These are phyloP conservation scores for Tetracladium marchalianum DNA, from an alignment of 495 filamentous ascomycete genomes.

Conservation along the genomic window DNA sequence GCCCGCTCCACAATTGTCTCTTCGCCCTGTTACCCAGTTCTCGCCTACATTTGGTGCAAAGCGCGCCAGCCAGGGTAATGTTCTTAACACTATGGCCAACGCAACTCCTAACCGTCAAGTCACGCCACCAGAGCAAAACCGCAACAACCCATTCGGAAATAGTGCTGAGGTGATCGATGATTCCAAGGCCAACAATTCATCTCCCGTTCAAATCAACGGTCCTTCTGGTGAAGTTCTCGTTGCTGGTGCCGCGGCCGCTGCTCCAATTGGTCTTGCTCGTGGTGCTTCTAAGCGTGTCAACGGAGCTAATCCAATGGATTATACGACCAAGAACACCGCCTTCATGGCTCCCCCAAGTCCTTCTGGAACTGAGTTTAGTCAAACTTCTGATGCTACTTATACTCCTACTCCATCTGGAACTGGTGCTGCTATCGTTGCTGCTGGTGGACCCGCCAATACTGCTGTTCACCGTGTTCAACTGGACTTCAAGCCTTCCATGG, in stretches of 20 bases:
- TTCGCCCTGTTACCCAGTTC: constrained; percentile 84
- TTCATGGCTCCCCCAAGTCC: constrained; percentile 37
- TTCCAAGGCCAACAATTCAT: constrained; percentile 17
- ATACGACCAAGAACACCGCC: constrained; percentile 29
- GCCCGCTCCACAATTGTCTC: constrained; percentile 64
- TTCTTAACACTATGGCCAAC: constrained; percentile 17
- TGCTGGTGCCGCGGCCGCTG: constrained; percentile 25
- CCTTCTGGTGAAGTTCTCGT: constrained; percentile 23
- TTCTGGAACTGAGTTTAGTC: constrained; percentile 48
- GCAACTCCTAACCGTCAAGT: constrained; percentile 19
- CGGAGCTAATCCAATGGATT: constrained; percentile 29
- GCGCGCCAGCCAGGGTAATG: constrained; percentile 35
- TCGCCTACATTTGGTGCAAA: constrained; percentile 50
- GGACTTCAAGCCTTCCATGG: constrained; percentile 88
- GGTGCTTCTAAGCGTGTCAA: constrained; percentile 19
- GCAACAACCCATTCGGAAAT: constrained; percentile 41
- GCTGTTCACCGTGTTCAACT: constrained; percentile 85
- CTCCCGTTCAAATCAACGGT: constrained; percentile 1
- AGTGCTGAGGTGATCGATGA: constrained; percentile 25
- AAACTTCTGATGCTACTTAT: constrained; percentile 39
- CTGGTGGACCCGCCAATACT: constrained; percentile 42
- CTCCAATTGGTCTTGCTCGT: constrained; percentile 10
- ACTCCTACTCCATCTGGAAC: constrained; percentile 31
- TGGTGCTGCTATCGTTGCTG: constrained; percentile 42
- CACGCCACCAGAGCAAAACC: constrained; percentile 25